These are phyloP conservation scores for Podospora tetraspora DNA, from an alignment of 495 filamentous ascomycete genomes.

Conservation along the genomic window DNA sequence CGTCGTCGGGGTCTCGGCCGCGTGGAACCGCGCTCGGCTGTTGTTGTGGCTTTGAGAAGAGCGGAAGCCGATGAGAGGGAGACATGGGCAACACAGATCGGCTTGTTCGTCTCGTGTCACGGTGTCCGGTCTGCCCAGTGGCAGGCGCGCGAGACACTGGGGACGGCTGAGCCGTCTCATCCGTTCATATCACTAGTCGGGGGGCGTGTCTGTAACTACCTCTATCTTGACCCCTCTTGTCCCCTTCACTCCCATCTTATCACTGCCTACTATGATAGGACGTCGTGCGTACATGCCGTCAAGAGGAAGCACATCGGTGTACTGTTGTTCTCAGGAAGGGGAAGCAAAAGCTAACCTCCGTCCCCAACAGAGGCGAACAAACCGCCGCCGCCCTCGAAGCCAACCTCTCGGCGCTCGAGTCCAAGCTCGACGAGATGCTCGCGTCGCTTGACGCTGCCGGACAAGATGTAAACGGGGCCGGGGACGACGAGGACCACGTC, in stretches of 20 bases:
- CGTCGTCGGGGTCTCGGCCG: not conserved
- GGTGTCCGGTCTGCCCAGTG: not conserved
- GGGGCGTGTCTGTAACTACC: not conserved
- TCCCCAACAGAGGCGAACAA: slow-evolving; percentile 45
- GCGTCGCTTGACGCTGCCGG: slow-evolving; percentile 27
- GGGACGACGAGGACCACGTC: not conserved
- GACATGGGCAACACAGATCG: not conserved
- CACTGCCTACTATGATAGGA: too few relatives aligned
- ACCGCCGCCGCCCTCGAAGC: slow-evolving; percentile 50
- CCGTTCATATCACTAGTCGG: not conserved
- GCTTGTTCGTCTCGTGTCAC: not conserved
- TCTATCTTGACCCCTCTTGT: not conserved
- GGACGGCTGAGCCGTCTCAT: not conserved
- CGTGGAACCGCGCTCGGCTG: not conserved
- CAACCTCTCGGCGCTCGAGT: slow-evolving; percentile 47
- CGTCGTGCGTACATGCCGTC: not conserved
- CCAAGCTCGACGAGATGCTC: slow-evolving; percentile 50
- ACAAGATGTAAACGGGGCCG: slow-evolving; percentile 4
- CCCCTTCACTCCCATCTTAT: not conserved
- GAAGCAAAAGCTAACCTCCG: not conserved
- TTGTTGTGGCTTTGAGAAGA: not conserved
- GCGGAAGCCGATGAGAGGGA: not conserved
- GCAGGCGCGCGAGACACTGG: not conserved
- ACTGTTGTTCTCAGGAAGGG: not conserved
- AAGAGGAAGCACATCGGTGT: not conserved